Conservation (phyloP, 768 basidiomycete species). For the Chalciporus pseudorubinellus region DNA sequence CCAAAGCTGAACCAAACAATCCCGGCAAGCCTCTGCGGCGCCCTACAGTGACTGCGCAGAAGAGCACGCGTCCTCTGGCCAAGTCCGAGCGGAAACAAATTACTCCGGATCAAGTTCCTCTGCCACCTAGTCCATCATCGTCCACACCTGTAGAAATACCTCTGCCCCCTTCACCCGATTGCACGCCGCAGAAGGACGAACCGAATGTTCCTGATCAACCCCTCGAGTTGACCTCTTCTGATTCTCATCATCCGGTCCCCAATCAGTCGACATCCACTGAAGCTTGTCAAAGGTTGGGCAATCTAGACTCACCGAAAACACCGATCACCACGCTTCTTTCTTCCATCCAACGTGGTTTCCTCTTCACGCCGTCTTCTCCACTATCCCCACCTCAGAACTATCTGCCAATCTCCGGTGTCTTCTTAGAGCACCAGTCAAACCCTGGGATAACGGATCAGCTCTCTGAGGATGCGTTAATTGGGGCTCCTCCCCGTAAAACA, state of each 20-base stretch:
- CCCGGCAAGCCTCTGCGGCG: conserved; percentile 7
- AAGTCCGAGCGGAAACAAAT: conserved; percentile 14
- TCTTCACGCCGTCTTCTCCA: conserved; percentile 62
- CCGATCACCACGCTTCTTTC: conserved; percentile 64
- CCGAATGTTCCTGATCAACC: conserved; percentile 5
- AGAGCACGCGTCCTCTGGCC: conserved; percentile 11
- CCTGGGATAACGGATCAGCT: not conserved
- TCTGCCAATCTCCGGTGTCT: conserved; percentile 7
- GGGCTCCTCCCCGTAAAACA: conserved; percentile 8
- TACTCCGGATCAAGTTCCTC: conserved; percentile 16
- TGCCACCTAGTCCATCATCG: conserved; percentile 24
- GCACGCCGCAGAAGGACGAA: conserved; percentile 1
- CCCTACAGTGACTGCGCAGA: conserved; percentile 4
- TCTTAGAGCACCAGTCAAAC: conserved; percentile 9
- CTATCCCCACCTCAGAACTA: conserved; percentile 58
- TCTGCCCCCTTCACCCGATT: conserved; percentile 20
- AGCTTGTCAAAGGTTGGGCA: conserved; percentile 1
- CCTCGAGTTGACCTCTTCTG: not conserved
- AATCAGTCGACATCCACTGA: not conserved
- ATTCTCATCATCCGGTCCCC: not conserved
- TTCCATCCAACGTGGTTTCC: conserved; percentile 65
- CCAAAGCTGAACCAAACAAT: conserved; percentile 11
- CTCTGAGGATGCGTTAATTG: not conserved
- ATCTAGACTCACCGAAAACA: conserved; percentile 39
- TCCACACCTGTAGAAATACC: conserved; percentile 18